These are phyloP conservation scores for Syncephalis fuscata DNA, from an alignment of 371 early-diverging fungal genomes.

Conservation along the genomic window DNA sequence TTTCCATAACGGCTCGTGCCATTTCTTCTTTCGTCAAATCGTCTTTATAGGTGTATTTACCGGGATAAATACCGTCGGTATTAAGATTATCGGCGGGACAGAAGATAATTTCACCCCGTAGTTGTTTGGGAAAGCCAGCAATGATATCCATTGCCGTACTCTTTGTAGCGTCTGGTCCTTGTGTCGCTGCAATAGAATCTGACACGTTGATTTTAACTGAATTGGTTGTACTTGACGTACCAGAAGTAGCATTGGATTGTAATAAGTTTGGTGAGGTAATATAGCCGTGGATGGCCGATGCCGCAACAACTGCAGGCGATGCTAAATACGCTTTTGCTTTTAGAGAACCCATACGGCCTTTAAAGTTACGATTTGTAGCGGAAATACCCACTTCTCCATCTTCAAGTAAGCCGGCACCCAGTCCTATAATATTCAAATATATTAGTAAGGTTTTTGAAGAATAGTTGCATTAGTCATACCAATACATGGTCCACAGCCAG, in stretches of 20 bases:
- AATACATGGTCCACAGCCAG: constrained; percentile 95
- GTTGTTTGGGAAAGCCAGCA: constrained; percentile 53
- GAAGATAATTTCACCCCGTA: constrained; percentile 70
- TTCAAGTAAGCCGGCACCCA: constrained; percentile 76
- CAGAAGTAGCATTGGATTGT: neutral
- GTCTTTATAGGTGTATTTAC: constrained; percentile 90
- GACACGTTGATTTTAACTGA: too few species aligned
- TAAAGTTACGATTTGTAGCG: constrained; percentile 94
- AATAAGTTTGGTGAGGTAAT: constrained; percentile 29
- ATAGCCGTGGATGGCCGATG: constrained; percentile 70
- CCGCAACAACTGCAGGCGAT: constrained; percentile 84
- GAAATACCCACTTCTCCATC: constrained; percentile 92
- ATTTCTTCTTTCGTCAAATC: constrained; percentile 74
- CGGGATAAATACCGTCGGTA: constrained; percentile 94
- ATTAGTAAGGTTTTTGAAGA: neutral
- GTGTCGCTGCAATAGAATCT: too few species aligned
- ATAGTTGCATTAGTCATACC: constrained; percentile 20
- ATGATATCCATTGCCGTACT: constrained; percentile 1
- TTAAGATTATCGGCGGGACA: constrained; percentile 82
- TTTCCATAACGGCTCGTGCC: constrained; percentile 91
- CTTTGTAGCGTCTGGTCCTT: neutral
- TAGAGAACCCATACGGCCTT: constrained; percentile 94
- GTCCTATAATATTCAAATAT: constrained; percentile 26
- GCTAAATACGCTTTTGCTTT: constrained; percentile 80
- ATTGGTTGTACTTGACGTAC: neutral